These are phyloP conservation scores for Arabidopsis thaliana DNA, from an alignment of 345 rosid species.

Conservation along the genomic window TAIR10.1 NC_003070.9:18206001-18206500, in stretches of 20 bases:
- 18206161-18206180: constrained; percentile 54
- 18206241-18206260: constrained; percentile 26
- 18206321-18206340: constrained; percentile 52
- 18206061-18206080: constrained; percentile 40
- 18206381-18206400: constrained; percentile 63
- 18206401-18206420: constrained; percentile 74
- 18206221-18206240: constrained; percentile 22
- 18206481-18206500: constrained; percentile 46
- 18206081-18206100: constrained; percentile 29
- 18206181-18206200: constrained; percentile 51
- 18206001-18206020: constrained; percentile 45
- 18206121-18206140: constrained; percentile 57
- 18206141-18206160: constrained; percentile 58
- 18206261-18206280: constrained; percentile 53
- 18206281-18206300: constrained; percentile 55
- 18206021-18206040: constrained; percentile 43
- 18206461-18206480: constrained; percentile 72
- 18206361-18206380: constrained; percentile 53
- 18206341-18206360: constrained; percentile 63
- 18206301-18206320: constrained; percentile 51
- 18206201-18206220: constrained; percentile 49
- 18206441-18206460: constrained; percentile 73
- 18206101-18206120: constrained; percentile 46
- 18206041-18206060: constrained; percentile 32
- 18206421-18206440: constrained; percentile 63